Evolutionary conservation across 1,284 basidiomycete genomes (phyloP), one percentile per base, ranked within the genome.

Genomic region (Ustilago xerochloae): DNA sequence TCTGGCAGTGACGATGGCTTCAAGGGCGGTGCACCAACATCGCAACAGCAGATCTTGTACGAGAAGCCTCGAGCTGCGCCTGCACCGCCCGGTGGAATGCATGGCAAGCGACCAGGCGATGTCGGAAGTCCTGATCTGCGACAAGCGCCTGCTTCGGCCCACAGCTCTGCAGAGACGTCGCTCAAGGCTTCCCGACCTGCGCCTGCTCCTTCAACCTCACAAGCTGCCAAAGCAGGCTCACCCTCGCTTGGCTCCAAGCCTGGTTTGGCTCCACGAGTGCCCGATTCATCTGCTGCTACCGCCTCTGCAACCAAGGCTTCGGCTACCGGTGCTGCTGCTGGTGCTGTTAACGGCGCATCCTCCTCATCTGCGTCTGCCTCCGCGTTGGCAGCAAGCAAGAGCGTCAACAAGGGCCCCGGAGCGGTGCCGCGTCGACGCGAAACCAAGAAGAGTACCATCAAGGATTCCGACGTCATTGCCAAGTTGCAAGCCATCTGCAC

Each of bases 401-500:
- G 39, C 39, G 36, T 43, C 35, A 68, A 58, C 12, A 15, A 43
- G n/a, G 62, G 59, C 3, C 69, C 68, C 4, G 63, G 65, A 26
- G 64, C 63, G 8, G 72, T 20, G 90, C 92, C 32, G 1, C 87
- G 94, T 59, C 86, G 93, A 72, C 87, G 94, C 63, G 93, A 96
- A 86, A 82, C 78, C 29, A 89, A 90, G 66, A 88, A 88, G 74
- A 91, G 91, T 83, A 78, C 75, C 56, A 90, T 90, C 70, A 91
- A 91, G 81, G 92, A 94, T 67, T 90, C 91, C 75, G 94, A 97
- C 81, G 93, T 98, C 66, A 91, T 99, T 68, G 91, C 91, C 78
- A 90, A 94, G 45, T 86, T 99, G 80, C 91, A 93, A 84, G 90
- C 91, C 77, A 98, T 99, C 80, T 99, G 97, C 85, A 96, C 95